Evolutionary conservation across 2,329 filamentous ascomycete genomes (phyloP).

Genomic region (Ceratocystis diversiconidia): DNA sequence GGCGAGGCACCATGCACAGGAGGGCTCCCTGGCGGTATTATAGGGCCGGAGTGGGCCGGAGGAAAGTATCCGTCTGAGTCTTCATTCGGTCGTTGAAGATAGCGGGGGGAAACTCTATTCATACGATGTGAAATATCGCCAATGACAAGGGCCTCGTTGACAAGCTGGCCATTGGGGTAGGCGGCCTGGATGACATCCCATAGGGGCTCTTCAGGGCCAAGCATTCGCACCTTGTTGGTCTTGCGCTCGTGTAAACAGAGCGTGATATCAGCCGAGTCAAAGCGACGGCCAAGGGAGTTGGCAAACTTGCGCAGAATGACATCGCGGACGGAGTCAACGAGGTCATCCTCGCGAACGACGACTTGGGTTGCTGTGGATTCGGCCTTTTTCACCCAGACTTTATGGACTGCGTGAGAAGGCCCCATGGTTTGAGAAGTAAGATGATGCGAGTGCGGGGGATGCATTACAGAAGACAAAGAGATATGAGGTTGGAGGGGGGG

Average conservation of each 20-base stretch:
- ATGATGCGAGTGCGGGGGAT: too few relatives aligned
- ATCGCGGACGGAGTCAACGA: conserved; percentile 90
- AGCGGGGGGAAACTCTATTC: conserved; percentile 59
- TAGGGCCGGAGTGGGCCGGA: background rate
- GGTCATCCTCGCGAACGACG: conserved; percentile 68
- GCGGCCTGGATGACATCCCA: conserved; percentile 62
- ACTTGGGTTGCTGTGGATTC: conserved; percentile 77
- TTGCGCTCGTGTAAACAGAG: conserved; percentile 58
- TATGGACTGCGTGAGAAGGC: conserved; percentile 43
- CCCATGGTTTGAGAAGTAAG: conserved; percentile 26
- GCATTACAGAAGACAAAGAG: conserved; percentile 15
- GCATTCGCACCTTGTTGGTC: conserved; percentile 46
- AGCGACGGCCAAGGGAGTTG: conserved; percentile 77
- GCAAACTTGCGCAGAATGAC: conserved; percentile 85
- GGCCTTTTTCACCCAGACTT: conserved; percentile 89
- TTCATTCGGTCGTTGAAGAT: conserved; percentile 22
- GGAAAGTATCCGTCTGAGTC: conserved; percentile 18
- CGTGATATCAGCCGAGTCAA: conserved; percentile 79
- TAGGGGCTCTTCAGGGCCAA: conserved; percentile 81
- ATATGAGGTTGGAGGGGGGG: conserved; percentile 29
- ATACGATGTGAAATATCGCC: conserved; percentile 58
- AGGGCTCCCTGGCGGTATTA: conserved; percentile 18
- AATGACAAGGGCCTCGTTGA: conserved; percentile 83
- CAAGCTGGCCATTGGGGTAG: conserved; percentile 72
- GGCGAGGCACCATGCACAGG: conserved; percentile 30